Evolutionary conservation across 331 rosid genomes (phyloP), one percentile per base, ranked within the genome.

Genomic region (Quercus tomentella): DNA sequence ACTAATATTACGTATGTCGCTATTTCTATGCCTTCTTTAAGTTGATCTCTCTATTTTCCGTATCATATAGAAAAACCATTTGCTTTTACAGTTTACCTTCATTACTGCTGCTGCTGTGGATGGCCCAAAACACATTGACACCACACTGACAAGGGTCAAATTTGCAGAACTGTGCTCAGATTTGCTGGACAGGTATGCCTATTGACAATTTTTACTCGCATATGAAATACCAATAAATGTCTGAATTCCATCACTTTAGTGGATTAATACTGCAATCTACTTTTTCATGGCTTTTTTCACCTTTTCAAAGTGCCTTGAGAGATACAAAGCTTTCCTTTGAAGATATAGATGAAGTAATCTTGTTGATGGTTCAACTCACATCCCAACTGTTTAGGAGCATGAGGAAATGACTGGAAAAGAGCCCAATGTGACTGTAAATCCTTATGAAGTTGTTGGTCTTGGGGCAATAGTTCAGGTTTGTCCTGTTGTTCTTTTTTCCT

Each of bases 381-480:
- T 87, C 31, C 91, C 93, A 25, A 88, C 91, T 7, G 89, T 86
- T 72, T 91, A 87, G 86, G 86, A 70, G 87, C 91, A 31, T 16
- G 93, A 87, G 51, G 87, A 41, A 89, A 91, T 91, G 5, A 91
- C 35, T 5, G 0, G 35, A 31, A 31, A 31, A 31, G 6, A 31
- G 35, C 6, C 35, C 1, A 31, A 31, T 31, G 6, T 31, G 35
- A 5, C 35, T 31, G 6, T 31, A 5, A 31, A 31, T 31, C 35
- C 6, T 31, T 31, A 87, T 72, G 91, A 89, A 86, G 93, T 89
- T 33, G 93, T 89, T 18, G 93, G 87, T 26, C 91, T 89, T 77
- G 93, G 90, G 23, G 93, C 93, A 43, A 90, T 91, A 22, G 87
- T 89, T 78, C 90, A 87, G 89, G 93, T 88, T 65, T 26, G 74